Percentiles rank a stretch among this genome's conserved stretches.
phyloP scores from a whole-genome alignment of 176 grass and related monocot genomes.

The Juncus inflexus region DNA sequence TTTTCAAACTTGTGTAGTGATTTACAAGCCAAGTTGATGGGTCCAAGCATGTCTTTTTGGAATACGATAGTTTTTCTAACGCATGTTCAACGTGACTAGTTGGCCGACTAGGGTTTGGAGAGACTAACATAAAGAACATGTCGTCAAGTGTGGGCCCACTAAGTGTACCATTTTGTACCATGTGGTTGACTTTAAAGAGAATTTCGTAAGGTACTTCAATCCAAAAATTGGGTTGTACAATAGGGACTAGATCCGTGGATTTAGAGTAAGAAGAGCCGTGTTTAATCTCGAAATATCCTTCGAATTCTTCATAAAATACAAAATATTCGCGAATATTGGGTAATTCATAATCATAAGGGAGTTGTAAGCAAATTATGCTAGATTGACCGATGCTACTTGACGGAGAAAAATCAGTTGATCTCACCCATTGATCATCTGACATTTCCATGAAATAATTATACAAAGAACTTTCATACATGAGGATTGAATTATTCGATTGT shows the following conservation, averaged over 20 bases:
- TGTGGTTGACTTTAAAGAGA: constrained; percentile 78
- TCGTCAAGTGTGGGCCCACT: constrained; percentile 61
- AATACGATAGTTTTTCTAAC: constrained; percentile 56
- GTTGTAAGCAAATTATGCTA: constrained; percentile 63
- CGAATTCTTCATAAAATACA: constrained; percentile 52
- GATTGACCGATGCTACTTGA: constrained; percentile 71
- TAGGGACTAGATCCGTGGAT: constrained; percentile 41
- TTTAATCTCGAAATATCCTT: constrained; percentile 31
- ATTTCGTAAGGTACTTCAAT: constrained; percentile 58
- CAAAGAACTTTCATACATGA: constrained; percentile 40
- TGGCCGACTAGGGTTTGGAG: constrained; percentile 20
- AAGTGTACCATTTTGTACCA: constrained; percentile 87
- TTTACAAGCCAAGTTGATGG: constrained; percentile 55
- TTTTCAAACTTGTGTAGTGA: constrained; percentile 35
- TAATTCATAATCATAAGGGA: constrained; percentile 32
- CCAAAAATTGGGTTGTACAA: constrained; percentile 40
- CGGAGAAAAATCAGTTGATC: constrained; percentile 74
- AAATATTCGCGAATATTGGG: constrained; percentile 64
- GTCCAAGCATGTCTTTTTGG: constrained; percentile 60
- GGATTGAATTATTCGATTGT: constrained; percentile 2
- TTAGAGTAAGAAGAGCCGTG: constrained; percentile 50
- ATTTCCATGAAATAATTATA: constrained; percentile 58
- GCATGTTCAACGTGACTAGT: constrained; percentile 52
- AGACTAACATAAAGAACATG: constrained; percentile 49
- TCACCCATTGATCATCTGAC: constrained; percentile 69